A percentile compares a stretch with the other conserved stretches of the same genome.
These are phyloP conservation scores for Nicotiana rustica DNA, from an alignment of 305 asterid genomes.

Conservation along the genomic window DNA sequence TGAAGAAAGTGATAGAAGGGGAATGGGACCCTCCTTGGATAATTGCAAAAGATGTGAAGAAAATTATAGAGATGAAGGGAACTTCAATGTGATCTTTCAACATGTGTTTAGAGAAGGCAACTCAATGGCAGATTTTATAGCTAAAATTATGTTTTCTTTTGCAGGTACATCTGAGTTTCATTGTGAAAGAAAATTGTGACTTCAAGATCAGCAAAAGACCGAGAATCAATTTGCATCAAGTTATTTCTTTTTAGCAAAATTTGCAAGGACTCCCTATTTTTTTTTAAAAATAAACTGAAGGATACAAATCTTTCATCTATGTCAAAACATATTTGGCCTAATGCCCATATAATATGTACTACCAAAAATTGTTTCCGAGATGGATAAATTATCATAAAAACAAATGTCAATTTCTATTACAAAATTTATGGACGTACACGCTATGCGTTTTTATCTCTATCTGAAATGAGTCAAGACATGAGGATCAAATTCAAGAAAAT, in stretches of 20 bases:
- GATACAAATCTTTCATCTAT: not conserved
- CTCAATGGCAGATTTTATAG: too few relatives aligned
- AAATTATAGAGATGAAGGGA: too few relatives aligned
- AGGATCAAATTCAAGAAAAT: slow-evolving; percentile 96
- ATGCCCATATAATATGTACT: not conserved
- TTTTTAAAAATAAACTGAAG: not conserved
- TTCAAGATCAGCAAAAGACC: too few relatives aligned
- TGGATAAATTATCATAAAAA: not conserved
- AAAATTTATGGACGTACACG: not conserved
- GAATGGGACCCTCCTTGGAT: too few relatives aligned
- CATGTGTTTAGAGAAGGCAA: too few relatives aligned
- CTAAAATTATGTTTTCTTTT: too few relatives aligned
- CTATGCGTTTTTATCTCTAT: slow-evolving; percentile 73
- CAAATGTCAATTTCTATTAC: not conserved
- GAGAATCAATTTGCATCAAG: too few relatives aligned
- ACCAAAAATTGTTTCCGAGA: not conserved
- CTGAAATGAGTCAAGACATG: slow-evolving; percentile 96
- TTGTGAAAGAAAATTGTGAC: too few relatives aligned
- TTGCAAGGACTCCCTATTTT: not conserved
- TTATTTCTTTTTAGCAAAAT: not conserved
- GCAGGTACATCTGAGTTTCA: too few relatives aligned
- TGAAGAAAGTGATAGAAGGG: too few relatives aligned
- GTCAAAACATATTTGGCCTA: not conserved
- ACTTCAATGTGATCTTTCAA: too few relatives aligned
- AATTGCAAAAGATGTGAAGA: too few relatives aligned